Conservation (phyloP, 2,329 filamentous ascomycete species). For the Fusarium compactum region DNA sequence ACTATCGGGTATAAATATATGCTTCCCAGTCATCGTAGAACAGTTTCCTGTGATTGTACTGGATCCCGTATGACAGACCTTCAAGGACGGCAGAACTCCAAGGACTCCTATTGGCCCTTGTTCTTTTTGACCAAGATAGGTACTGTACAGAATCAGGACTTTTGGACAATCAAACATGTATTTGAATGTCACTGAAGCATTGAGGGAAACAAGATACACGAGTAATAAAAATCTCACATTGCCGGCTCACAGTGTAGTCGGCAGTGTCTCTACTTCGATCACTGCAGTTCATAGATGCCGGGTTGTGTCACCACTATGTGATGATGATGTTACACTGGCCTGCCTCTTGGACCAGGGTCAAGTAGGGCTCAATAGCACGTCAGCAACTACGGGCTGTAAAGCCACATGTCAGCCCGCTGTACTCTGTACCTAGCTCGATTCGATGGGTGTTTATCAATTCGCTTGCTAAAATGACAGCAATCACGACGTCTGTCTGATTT, state of each 20-base stretch:
- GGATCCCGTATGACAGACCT: neutral
- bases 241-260: neutral
- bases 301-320: conserved; percentile 28
- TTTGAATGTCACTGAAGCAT: neutral
- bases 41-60: neutral
- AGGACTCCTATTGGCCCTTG: neutral
- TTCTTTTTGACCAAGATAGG: neutral
- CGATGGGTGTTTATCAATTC: conserved; percentile 1
- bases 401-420: conserved; percentile 20
- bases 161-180: neutral
- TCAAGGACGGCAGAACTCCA: neutral
- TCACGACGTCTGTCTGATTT: neutral
- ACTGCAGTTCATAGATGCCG: neutral
- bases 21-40: neutral
- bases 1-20: neutral
- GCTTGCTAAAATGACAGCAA: neutral
- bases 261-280: neutral
- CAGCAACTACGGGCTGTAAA: conserved; percentile 13
- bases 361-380: conserved; percentile 26
- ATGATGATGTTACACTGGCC: conserved; percentile 26
- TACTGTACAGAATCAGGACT: neutral
- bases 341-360: conserved; percentile 5
- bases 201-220: neutral
- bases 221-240: neutral
- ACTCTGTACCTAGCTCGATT: conserved; percentile 9